Base-by-base conservation (phyloP, 352 stramenopile genomes). In the Phytophthora constricta region DNA sequence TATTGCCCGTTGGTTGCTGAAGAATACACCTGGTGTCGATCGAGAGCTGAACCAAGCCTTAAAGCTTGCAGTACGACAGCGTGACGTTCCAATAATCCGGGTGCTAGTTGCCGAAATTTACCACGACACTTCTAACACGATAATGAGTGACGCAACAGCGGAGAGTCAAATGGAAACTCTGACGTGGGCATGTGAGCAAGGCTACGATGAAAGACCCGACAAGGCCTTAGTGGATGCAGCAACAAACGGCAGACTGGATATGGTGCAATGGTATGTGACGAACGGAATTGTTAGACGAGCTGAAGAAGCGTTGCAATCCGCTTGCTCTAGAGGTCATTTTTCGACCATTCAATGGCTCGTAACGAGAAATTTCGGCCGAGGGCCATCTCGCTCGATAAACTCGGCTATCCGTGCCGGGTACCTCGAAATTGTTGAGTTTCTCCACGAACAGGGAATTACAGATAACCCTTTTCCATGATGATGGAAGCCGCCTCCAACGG, bases 1-100 rank as follows among this genome's bases (percentile, higher is more conserved):
- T 9, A 27, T 63, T 13, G 51, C 45, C 3, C 37, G 45, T 1
- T 67, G 64, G 64, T 26, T 72, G 27, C 53, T 55, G 4, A 49
- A 62, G n/a, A 67, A 67, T 17, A 55, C 42, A 8, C 26, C 57
- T 22, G 45, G 55, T 19, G 43, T 22, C 22, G 45, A 28, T 20
- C 26, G 52, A n/a, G 47, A 58, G 9, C 34, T 62, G 33, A 47
- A 16, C 33, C 9, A 25, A 25, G 50, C 48, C 5, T 48, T 58
- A 34, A n/a, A 58, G 34, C 48, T 58, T 39, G 50, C 50, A 9
- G 50, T 58, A 13, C 19, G 14, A 14, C 13, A 20, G 8, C 28
- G 49, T 33, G 28, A 57, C 10, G 7, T 45, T 19, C 0, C 49
- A 13, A 16, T 57, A n/a, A 43, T 57, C 28, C 31, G 33, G 31